phyloP scores from a whole-genome alignment of 805 yeast genomes.

The Dipodascus albidus region DNA sequence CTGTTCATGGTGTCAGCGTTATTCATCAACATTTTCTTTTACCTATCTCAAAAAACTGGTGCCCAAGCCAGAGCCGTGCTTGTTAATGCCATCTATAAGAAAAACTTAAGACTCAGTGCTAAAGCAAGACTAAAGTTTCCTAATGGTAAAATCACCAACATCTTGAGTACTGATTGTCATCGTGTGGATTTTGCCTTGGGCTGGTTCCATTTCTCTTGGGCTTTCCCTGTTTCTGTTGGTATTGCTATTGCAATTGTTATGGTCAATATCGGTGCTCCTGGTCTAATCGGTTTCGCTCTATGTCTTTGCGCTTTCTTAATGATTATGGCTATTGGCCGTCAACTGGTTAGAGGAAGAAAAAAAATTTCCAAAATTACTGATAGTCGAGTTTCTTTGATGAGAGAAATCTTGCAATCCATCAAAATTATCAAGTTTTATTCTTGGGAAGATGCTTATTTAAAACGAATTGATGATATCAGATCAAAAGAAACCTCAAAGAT shows the following conservation, averaged over 20 bases:
- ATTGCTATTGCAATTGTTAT: slow-evolving; percentile 55
- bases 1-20: slow-evolving; percentile 42
- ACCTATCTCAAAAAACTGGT: slow-evolving; percentile 50
- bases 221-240: slow-evolving; percentile 52
- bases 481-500: slow-evolving; percentile 49
- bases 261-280: slow-evolving; percentile 58
- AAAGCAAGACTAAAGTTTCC: slow-evolving; percentile 50
- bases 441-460: slow-evolving; percentile 76
- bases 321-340: slow-evolving; percentile 38
- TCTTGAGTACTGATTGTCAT: slow-evolving; percentile 72
- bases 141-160: slow-evolving; percentile 58
- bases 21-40: slow-evolving; percentile 51
- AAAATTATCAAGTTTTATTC: slow-evolving; percentile 80
- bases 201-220: slow-evolving; percentile 51
- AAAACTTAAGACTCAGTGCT: slow-evolving; percentile 51
- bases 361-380: slow-evolving; percentile 61
- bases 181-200: slow-evolving; percentile 70
- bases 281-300: slow-evolving; percentile 60
- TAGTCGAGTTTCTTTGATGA: slow-evolving; percentile 57
- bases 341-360: slow-evolving; percentile 43
- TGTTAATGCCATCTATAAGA: slow-evolving; percentile 58
- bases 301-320: slow-evolving; percentile 24
- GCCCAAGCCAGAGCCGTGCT: slow-evolving; percentile 59
- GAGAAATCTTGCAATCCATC: slow-evolving; percentile 69
- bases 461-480: slow-evolving; percentile 45